Conservation (phyloP, 2,329 filamentous ascomycete genomes). For the Hirsutella minnesotensis region DNA sequence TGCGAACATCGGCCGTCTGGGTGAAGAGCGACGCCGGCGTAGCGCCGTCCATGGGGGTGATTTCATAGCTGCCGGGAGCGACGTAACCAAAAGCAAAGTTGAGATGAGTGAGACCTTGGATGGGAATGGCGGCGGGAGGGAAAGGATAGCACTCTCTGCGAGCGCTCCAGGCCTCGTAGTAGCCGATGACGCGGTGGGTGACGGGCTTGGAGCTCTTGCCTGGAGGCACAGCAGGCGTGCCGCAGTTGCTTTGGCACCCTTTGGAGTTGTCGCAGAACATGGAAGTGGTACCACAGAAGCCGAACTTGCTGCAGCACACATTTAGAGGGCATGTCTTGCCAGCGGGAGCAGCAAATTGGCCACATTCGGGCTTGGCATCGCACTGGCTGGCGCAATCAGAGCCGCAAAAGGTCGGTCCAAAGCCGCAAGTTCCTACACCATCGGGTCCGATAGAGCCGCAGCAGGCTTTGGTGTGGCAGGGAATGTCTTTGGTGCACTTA, state of each 20-base stretch:
- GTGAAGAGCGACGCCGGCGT: slow-evolving; percentile 13
- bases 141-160: slow-evolving; percentile 4
- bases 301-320: slow-evolving; percentile 14
- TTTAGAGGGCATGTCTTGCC: slow-evolving; percentile 21
- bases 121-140: not conserved
- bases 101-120: slow-evolving; percentile 10
- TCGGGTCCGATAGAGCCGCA: no score
- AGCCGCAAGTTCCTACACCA: no score
- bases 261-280: slow-evolving; percentile 11
- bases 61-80: slow-evolving; percentile 9
- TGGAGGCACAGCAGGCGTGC: not conserved
- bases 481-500: no score
- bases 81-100: slow-evolving; percentile 14
- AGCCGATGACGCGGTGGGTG: slow-evolving; percentile 7
- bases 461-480: no score
- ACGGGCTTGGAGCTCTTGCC: not conserved
- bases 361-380: slow-evolving; percentile 16
- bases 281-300: slow-evolving; percentile 6
- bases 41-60: slow-evolving; percentile 10
- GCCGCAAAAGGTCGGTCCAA: no score
- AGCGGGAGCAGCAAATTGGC: slow-evolving; percentile 9
- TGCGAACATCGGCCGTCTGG: slow-evolving; percentile 4
- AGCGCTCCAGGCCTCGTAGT: slow-evolving; percentile 9
- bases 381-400: slow-evolving; percentile 6
- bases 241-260: slow-evolving; percentile 10